A percentile compares a stretch with the other conserved stretches of the same genome.
phyloP scores from a whole-genome alignment of 2,329 filamentous ascomycete species.

The Xylariaceae sp. region DNA sequence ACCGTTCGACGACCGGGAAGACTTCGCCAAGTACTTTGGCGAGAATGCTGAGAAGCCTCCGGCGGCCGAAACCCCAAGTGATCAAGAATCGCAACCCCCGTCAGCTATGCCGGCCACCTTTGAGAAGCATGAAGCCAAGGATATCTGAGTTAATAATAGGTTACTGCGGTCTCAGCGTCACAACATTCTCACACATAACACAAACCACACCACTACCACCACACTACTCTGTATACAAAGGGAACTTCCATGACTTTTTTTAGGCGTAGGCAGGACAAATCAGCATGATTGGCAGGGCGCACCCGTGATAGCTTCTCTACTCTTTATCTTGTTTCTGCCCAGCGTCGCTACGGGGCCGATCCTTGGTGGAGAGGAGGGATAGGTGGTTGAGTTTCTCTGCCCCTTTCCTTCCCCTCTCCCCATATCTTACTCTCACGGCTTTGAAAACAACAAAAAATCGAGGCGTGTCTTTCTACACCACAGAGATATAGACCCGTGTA shows the following conservation, averaged over 20 bases:
- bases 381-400: neutral
- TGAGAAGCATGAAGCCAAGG: constrained; percentile 24
- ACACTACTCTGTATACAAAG: constrained; percentile 13
- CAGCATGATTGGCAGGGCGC: neutral
- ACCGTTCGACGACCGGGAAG: constrained; percentile 77
- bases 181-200: neutral
- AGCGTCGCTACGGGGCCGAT: constrained; percentile 12
- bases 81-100: constrained; percentile 17
- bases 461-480: constrained; percentile 15
- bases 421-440: neutral
- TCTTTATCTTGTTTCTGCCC: neutral
- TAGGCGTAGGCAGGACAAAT: constrained; percentile 11
- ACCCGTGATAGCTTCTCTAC: constrained; percentile 1
- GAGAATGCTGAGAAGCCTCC: constrained; percentile 46
- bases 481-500: constrained; percentile 13
- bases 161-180: neutral
- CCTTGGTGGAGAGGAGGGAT: neutral
- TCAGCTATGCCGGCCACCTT: constrained; percentile 27
- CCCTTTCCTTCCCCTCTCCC: neutral
- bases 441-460: constrained; percentile 7
- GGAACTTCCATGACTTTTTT: constrained; percentile 1
- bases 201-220: neutral
- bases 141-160: constrained; percentile 20
- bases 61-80: constrained; percentile 40
- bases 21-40: constrained; percentile 93